Evolutionary conservation across 192 early-diverging fungal species (phyloP).

Genomic region (Coemansia sp.): DNA sequence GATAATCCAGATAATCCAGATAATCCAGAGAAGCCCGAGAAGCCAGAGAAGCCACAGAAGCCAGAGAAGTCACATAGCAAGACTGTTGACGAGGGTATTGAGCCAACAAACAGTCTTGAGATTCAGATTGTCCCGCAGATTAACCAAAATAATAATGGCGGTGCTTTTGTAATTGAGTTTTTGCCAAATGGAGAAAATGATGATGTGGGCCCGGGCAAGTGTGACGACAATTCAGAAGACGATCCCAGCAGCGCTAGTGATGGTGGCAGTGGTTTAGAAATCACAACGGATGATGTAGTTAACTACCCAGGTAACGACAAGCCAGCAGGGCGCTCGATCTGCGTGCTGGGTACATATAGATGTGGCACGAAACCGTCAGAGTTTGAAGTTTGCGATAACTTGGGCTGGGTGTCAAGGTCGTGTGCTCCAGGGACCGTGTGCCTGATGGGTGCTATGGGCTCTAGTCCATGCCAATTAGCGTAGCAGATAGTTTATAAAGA

Average conservation of each 20-base stretch:
- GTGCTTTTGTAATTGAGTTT: neutral
- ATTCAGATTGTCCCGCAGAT: no score
- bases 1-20: no score
- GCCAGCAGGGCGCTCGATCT: neutral
- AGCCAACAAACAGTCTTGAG: neutral
- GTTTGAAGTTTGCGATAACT: conserved; percentile 18
- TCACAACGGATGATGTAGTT: neutral
- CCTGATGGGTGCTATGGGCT: neutral
- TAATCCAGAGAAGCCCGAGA: neutral
- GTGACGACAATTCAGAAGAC: neutral
- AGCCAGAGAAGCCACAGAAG: neutral
- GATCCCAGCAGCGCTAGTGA: neutral
- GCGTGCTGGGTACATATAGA: neutral
- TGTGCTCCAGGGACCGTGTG: conserved; percentile 21
- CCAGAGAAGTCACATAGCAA: neutral
- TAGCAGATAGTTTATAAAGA: neutral
- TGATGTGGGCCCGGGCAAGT: neutral
- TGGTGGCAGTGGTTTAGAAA: no score
- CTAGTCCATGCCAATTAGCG: conserved; percentile 7
- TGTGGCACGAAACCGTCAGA: conserved; percentile 1
- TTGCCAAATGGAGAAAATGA: neutral
- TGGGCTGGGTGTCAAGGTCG: conserved; percentile 5
- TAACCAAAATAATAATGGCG: neutral
- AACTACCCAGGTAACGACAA: neutral
- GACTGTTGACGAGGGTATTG: neutral